These are phyloP conservation scores for Bondarzewia mesenterica DNA, from an alignment of 1,284 basidiomycete genomes.

Conservation along the genomic window DNA sequence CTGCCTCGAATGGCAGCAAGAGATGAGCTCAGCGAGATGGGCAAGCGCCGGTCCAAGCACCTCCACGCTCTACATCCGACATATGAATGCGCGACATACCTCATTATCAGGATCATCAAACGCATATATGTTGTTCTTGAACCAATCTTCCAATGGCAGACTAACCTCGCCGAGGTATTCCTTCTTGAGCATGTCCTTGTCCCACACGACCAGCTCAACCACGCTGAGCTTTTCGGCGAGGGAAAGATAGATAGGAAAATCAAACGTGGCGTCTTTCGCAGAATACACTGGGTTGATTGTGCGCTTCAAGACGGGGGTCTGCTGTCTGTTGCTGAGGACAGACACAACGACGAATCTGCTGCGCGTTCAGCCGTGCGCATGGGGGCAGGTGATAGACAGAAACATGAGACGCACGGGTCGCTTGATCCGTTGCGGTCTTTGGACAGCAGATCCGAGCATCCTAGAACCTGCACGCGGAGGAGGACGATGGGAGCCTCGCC, in stretches of 20 bases:
- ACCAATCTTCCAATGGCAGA: constrained; percentile 78
- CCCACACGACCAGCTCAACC: constrained; percentile 88
- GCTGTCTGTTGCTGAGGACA: constrained; percentile 55
- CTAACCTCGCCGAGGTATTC: constrained; percentile 91
- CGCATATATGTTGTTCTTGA: constrained; percentile 41
- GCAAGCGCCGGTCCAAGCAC: too few species aligned
- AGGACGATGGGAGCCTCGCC: constrained; percentile 61
- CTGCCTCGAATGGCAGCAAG: too few species aligned
- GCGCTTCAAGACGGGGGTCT: constrained; percentile 77
- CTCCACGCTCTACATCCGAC: not conserved
- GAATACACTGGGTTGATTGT: constrained; percentile 71
- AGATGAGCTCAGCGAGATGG: too few species aligned
- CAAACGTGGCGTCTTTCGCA: constrained; percentile 74
- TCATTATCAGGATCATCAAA: constrained; percentile 55
- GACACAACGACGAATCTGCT: constrained; percentile 70
- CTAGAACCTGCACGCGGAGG: constrained; percentile 58
- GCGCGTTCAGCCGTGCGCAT: not conserved
- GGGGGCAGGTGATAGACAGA: constrained; percentile 3
- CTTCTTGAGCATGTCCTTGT: constrained; percentile 83
- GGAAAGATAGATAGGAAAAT: constrained; percentile 76
- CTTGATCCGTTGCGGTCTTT: constrained; percentile 61
- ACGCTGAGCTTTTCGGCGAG: constrained; percentile 67
- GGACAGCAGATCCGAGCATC: constrained; percentile 50
- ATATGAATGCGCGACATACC: constrained; percentile 26
- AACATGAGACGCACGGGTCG: constrained; percentile 56